These are phyloP conservation scores for Corylus heterophylla DNA, from an alignment of 306 rosid species.

Conservation along the genomic window DNA sequence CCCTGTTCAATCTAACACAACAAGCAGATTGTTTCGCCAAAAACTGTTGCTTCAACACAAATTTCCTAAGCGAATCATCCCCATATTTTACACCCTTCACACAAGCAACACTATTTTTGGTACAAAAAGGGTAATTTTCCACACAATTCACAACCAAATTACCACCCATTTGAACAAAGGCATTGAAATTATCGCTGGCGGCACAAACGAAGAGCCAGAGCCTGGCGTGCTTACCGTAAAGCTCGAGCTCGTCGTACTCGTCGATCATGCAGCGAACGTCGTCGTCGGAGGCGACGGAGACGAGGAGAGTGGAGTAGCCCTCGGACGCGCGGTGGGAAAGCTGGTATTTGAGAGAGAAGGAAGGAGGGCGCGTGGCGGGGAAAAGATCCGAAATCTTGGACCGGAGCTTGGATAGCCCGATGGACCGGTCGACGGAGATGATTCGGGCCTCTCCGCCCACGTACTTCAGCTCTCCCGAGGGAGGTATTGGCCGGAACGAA, in stretches of 20 bases:
- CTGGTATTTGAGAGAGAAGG: conserved; percentile 20
- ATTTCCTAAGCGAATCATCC: conserved; percentile 21
- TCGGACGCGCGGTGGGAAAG: background rate
- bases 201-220: conserved; percentile 37
- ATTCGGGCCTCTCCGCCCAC: conserved; percentile 35
- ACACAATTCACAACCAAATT: conserved; percentile 2
- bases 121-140: background rate
- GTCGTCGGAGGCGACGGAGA: conserved; percentile 15
- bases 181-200: background rate
- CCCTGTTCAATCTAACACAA: conserved; percentile 15
- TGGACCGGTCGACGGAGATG: conserved; percentile 25
- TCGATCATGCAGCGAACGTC: conserved; percentile 34
- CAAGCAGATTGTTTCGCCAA: conserved; percentile 22
- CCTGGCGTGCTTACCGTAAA: conserved; percentile 18
- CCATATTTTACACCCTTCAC: background rate
- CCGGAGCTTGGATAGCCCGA: conserved; percentile 22
- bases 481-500: conserved; percentile 13
- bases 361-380: background rate
- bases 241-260: conserved; percentile 14
- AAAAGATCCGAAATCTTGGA: conserved; percentile 28
- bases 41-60: conserved; percentile 15
- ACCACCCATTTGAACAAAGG: background rate
- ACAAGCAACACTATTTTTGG: background rate
- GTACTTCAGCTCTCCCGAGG: conserved; percentile 28
- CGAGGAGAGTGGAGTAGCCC: too few relatives aligned